These are phyloP conservation scores for Podospora comata DNA, from an alignment of 495 filamentous ascomycete species.

Conservation along the genomic window DNA sequence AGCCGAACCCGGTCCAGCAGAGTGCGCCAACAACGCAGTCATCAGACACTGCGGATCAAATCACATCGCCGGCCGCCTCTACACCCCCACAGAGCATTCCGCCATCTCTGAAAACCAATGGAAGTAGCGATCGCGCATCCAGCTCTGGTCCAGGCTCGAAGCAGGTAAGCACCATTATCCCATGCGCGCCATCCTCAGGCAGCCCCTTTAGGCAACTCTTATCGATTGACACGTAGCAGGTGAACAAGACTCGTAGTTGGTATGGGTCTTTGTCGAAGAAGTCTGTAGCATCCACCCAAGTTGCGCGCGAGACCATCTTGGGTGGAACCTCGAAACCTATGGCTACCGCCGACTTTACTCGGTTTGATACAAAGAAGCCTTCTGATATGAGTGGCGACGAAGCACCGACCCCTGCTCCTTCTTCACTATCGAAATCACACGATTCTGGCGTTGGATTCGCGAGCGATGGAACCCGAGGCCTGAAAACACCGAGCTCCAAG, in stretches of 20 bases:
- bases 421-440: constrained; percentile 16
- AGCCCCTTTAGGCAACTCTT: background rate
- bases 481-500: constrained; percentile 2
- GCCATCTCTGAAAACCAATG: constrained; percentile 10
- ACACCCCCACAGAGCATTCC: constrained; percentile 11
- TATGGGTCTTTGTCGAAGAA: constrained; percentile 70
- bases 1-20: constrained; percentile 48
- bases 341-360: constrained; percentile 43
- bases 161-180: constrained; percentile 19
- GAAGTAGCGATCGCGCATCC: constrained; percentile 9
- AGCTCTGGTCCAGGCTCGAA: constrained; percentile 12
- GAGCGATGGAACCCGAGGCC: background rate
- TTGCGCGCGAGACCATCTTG: constrained; percentile 74
- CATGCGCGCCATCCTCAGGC: background rate
- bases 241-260: constrained; percentile 60
- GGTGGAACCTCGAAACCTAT: constrained; percentile 47
- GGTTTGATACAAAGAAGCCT: constrained; percentile 44
- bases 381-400: constrained; percentile 29
- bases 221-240: constrained; percentile 32
- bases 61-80: constrained; percentile 11
- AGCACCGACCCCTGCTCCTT: constrained; percentile 26
- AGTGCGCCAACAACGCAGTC: constrained; percentile 22
- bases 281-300: constrained; percentile 66
- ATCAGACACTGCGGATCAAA: constrained; percentile 7
- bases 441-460: background rate